Evolutionary conservation across 2,329 filamentous ascomycete species (phyloP).

Genomic region (Niveomyces coronatus): DNA sequence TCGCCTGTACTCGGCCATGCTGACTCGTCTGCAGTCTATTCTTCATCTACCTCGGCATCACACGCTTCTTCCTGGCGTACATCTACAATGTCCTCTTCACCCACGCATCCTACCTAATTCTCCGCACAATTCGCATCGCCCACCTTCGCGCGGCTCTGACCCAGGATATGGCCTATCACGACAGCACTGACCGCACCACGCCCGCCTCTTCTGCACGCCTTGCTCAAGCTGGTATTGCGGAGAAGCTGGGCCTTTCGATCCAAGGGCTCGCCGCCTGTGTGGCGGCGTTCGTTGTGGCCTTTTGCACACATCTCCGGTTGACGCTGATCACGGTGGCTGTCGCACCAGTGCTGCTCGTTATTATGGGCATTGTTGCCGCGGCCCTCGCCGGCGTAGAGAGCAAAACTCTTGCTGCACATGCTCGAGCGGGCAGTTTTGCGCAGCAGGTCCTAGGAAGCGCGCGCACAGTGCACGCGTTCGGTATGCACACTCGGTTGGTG

Average conservation of each 20-base stretch:
- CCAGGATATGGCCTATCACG: slow-evolving; percentile 40
- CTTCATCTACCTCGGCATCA: slow-evolving; percentile 49
- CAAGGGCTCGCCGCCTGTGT: slow-evolving; percentile 29
- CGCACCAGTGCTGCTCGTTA: slow-evolving; percentile 19
- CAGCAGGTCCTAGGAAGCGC: slow-evolving; percentile 28
- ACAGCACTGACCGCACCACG: slow-evolving; percentile 30
- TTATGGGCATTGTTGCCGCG: slow-evolving; percentile 20
- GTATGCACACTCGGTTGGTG: slow-evolving; percentile 27
- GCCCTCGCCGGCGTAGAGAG: slow-evolving; percentile 23
- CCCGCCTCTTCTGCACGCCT: slow-evolving; percentile 31
- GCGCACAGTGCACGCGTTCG: slow-evolving; percentile 33
- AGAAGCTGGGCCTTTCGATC: slow-evolving; percentile 29
- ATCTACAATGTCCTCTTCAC: slow-evolving; percentile 33
- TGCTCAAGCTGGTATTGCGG: slow-evolving; percentile 29
- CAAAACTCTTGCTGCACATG: slow-evolving; percentile 24
- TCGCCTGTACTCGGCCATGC: neutral
- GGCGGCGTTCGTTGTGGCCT: slow-evolving; percentile 28
- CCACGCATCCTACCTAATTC: slow-evolving; percentile 40
- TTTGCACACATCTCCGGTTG: slow-evolving; percentile 32
- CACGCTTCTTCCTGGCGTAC: slow-evolving; percentile 40
- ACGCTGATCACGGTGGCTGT: slow-evolving; percentile 28
- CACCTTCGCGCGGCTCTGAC: slow-evolving; percentile 41
- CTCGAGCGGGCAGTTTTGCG: slow-evolving; percentile 24
- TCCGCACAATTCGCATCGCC: slow-evolving; percentile 35
- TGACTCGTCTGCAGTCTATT: slow-evolving; percentile 32